Evolutionary conservation across 140 eudicot species (phyloP).

Genomic region (Cichorium intybus): DNA sequence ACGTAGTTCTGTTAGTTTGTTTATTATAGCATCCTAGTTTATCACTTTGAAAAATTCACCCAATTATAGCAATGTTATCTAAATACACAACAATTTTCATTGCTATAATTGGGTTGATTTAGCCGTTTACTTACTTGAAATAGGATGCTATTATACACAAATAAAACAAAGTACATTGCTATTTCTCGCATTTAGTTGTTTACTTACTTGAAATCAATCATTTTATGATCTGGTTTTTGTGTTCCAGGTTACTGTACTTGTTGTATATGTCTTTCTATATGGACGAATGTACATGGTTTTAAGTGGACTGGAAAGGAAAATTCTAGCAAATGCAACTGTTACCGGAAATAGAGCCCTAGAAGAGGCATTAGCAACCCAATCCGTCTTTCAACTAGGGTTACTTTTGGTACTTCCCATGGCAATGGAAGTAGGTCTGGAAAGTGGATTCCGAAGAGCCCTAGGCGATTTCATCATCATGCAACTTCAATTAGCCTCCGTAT

Average conservation of each 20-base stretch:
- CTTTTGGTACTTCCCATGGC: constrained; percentile 91
- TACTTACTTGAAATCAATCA: background rate
- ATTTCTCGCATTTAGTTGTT: too few relatives aligned
- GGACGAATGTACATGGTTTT: constrained; percentile 87
- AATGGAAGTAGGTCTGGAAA: constrained; percentile 96
- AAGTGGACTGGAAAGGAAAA: constrained; percentile 83
- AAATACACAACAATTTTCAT: too few relatives aligned
- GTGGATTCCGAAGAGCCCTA: constrained; percentile 85
- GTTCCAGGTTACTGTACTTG: constrained; percentile 86
- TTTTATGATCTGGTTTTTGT: constrained; percentile 16
- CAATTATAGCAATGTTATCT: too few relatives aligned
- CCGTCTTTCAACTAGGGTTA: constrained; percentile 77
- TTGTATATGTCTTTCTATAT: constrained; percentile 70
- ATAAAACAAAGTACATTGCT: too few relatives aligned
- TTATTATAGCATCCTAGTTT: too few relatives aligned
- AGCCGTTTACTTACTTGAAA: constrained; percentile 1
- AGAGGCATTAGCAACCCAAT: constrained; percentile 85
- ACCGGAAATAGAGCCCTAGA: constrained; percentile 54
- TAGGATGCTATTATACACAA: too few relatives aligned
- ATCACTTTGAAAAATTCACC: too few relatives aligned
- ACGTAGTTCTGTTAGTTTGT: too few relatives aligned
- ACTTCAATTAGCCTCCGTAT: constrained; percentile 88
- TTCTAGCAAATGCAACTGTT: constrained; percentile 48
- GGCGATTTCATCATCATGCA: constrained; percentile 95
- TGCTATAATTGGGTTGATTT: too few relatives aligned